These are phyloP conservation scores for Vaucheria bursata DNA, from an alignment of 352 stramenopile species.

Conservation along the genomic window DNA sequence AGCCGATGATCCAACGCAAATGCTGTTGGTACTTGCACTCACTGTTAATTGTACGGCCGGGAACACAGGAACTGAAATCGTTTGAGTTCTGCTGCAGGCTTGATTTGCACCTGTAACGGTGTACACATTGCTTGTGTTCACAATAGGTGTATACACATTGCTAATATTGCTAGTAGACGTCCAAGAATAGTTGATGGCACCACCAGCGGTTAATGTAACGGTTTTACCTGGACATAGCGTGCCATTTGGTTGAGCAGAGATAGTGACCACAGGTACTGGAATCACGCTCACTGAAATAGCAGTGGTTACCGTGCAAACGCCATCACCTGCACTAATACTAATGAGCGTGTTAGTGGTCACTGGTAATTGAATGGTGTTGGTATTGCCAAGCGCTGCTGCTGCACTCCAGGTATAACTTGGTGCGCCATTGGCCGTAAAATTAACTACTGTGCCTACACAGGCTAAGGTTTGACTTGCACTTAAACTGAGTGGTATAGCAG, in stretches of 20 bases:
- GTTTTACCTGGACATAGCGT: not conserved
- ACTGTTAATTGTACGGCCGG: too few species aligned
- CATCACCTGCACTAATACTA: conserved; percentile 2
- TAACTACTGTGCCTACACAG: not conserved
- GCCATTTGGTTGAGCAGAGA: not conserved
- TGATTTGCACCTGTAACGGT: too few species aligned
- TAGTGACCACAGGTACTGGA: conserved; percentile 2
- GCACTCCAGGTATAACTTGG: conserved; percentile 6
- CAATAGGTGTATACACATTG: too few species aligned
- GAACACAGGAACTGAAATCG: too few species aligned
- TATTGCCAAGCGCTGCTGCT: not conserved
- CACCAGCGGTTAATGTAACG: not conserved
- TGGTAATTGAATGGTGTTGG: not conserved
- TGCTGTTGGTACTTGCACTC: too few species aligned
- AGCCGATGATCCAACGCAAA: too few species aligned
- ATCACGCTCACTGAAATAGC: not conserved
- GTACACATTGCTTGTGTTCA: too few species aligned
- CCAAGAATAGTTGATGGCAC: not conserved
- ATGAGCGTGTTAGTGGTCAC: not conserved
- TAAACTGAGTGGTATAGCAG: not conserved
- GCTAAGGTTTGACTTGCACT: not conserved
- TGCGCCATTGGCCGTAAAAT: not conserved
- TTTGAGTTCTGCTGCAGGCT: too few species aligned
- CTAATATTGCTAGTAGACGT: not conserved
- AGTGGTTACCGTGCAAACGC: not conserved